phyloP scores from a whole-genome alignment of 164 flowering plant species.

The Liriodendron chinense region DNA sequence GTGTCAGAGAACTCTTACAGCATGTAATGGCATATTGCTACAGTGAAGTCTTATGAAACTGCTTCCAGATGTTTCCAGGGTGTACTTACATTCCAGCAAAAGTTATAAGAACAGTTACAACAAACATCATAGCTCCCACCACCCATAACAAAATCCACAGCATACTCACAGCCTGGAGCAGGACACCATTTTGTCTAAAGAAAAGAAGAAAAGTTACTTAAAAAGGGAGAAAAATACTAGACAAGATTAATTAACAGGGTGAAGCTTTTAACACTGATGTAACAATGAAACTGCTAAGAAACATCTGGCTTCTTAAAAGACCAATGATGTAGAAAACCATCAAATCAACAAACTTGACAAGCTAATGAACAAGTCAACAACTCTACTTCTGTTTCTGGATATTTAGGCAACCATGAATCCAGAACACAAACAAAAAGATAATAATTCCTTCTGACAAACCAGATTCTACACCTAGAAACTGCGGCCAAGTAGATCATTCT shows the following conservation, averaged over 20 bases:
- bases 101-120: conserved; percentile 62
- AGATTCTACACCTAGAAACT: too few relatives aligned
- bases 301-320: not conserved
- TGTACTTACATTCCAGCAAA: conserved; percentile 81
- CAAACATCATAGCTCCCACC: conserved; percentile 67
- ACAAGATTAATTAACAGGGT: not conserved
- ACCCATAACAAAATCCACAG: conserved; percentile 69
- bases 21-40: not conserved
- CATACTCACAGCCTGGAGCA: conserved; percentile 83
- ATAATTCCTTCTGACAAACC: too few relatives aligned
- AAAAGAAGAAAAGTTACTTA: not conserved
- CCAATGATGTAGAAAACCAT: not conserved
- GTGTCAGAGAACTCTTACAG: not conserved
- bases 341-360: not conserved
- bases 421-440: too few relatives aligned
- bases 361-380: not conserved
- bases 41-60: not conserved
- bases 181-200: conserved; percentile 87
- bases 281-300: not conserved
- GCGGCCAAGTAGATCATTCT: too few relatives aligned
- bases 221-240: not conserved
- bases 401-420: too few relatives aligned
- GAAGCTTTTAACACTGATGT: not conserved
- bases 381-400: too few relatives aligned
- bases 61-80: not conserved